Evolutionary conservation across 2,329 filamentous ascomycete species (phyloP), one percentile per base, ranked within the genome.

Genomic region (Akanthomyces lecanii): DNA sequence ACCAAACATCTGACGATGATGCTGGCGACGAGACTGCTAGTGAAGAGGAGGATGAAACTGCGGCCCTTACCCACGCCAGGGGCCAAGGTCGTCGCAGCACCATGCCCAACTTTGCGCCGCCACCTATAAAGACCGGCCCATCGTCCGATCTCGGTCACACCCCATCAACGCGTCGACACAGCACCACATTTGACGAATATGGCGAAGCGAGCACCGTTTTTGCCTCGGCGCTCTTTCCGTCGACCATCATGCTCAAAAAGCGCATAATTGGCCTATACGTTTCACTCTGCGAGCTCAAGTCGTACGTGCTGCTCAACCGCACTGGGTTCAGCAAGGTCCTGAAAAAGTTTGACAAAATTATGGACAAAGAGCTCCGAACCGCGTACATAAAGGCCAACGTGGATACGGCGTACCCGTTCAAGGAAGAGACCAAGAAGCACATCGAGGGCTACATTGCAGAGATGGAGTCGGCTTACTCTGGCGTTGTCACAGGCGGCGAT

Each of bases 321-420:
- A 99, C 95, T 0, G 95, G 95, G 14, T 99, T 99, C 77, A 86
- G 89, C 71, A 99, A 99, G 77, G 93, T 96, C 0, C 79, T 98
- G 68, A 99, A 99, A 78, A 99, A 99, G 76, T 99, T 95, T 72
- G 95, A 99, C 82, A 99, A 99, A 81, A 98, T 90, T 63, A 78
- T 97, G 63, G 89, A 97, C 75, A 88, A 89, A 67, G 88, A 88
- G 69, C 80, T 98, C 62, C 92, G 94, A 67, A 80, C 85, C 16
- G 79, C 82, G 52, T 99, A 97, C 74, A 86, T 97, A 75, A 82
- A 85, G 62, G 78, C 85, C 38, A 82, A 85, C 42, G 92, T 99
- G 60, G 86, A 90, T 63, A 81, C 87, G 1, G 90, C 93, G 0
- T 91, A 95, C 69, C 89, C 92, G 0, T 99, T 99, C 77, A 85